Evolutionary conservation across 192 early-diverging fungal species (phyloP).

Genomic region (Gonapodya sp.): DNA sequence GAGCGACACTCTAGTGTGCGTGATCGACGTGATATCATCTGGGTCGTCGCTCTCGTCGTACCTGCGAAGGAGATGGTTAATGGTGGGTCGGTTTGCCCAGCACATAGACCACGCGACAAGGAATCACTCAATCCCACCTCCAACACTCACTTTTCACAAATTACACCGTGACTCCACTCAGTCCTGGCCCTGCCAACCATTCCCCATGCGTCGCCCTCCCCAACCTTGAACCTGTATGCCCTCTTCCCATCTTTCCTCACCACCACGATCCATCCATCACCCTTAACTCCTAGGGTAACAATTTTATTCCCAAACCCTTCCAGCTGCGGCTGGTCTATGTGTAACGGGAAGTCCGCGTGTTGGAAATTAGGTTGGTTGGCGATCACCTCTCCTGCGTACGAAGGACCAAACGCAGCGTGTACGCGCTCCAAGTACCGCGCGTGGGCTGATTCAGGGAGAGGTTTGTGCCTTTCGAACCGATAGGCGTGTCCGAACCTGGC

Average conservation of each 20-base stretch:
- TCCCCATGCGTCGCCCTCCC: constrained; percentile 1
- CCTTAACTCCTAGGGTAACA: background rate
- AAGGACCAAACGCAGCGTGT: background rate
- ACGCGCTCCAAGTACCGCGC: background rate
- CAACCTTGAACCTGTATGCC: background rate
- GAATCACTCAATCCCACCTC: background rate
- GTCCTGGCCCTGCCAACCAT: constrained; percentile 3
- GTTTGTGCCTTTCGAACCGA: constrained; percentile 4
- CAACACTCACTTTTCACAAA: constrained; percentile 5
- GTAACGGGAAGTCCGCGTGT: constrained; percentile 6
- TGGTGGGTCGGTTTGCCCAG: too few relatives aligned
- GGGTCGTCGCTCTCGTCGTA: constrained; percentile 8
- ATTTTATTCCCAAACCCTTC: constrained; percentile 9
- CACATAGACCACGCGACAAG: background rate
- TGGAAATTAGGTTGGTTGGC: constrained; percentile 5
- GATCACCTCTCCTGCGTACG: background rate
- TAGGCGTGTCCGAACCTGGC: background rate
- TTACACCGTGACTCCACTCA: constrained; percentile 3
- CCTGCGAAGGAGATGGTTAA: too few relatives aligned
- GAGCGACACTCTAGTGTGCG: constrained; percentile 4
- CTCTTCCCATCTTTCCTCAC: background rate
- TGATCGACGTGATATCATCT: background rate
- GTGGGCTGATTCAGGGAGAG: background rate
- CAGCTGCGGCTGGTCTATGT: constrained; percentile 4
- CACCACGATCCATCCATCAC: constrained; percentile 4